phyloP scores from a whole-genome alignment of 2,329 filamentous ascomycete genomes.

The Clarireedia paspali region DNA sequence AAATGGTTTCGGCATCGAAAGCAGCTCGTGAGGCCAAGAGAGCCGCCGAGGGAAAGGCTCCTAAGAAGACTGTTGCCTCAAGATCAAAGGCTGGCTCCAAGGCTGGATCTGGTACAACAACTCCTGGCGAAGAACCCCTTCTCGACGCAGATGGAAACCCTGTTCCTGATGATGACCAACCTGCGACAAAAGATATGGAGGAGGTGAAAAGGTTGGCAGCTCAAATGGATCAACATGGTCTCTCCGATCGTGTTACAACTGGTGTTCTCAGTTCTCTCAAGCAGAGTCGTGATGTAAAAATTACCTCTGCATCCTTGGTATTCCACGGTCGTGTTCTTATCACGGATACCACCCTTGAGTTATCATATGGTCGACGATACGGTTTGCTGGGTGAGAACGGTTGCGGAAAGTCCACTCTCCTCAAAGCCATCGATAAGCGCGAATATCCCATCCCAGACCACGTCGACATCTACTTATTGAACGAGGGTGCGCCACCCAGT shows the following conservation, averaged over 20 bases:
- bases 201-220: slow-evolving; percentile 80
- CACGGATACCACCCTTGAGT: slow-evolving; percentile 86
- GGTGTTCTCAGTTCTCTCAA: slow-evolving; percentile 84
- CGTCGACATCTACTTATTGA: slow-evolving; percentile 96
- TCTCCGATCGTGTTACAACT: slow-evolving; percentile 96
- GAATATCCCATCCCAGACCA: slow-evolving; percentile 95
- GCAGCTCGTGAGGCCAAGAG: slow-evolving; percentile 66
- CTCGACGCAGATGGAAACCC: slow-evolving; percentile 54
- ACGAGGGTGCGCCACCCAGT: slow-evolving; percentile 86
- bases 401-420: slow-evolving; percentile 95
- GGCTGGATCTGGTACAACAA: slow-evolving; percentile 52
- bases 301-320: slow-evolving; percentile 84
- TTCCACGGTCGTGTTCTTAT: slow-evolving; percentile 98
- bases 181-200: slow-evolving; percentile 68
- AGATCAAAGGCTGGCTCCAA: slow-evolving; percentile 61
- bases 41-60: slow-evolving; percentile 63
- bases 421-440: slow-evolving; percentile 88
- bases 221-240: slow-evolving; percentile 92
- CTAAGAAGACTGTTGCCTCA: slow-evolving; percentile 69
- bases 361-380: slow-evolving; percentile 88
- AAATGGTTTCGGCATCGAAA: slow-evolving; percentile 63
- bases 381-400: slow-evolving; percentile 95
- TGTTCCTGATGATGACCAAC: slow-evolving; percentile 49
- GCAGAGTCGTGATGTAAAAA: slow-evolving; percentile 91
- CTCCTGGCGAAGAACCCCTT: slow-evolving; percentile 61